Base-by-base conservation (phyloP, 331 rosid genomes). In the Stylosanthes scabra region DNA sequence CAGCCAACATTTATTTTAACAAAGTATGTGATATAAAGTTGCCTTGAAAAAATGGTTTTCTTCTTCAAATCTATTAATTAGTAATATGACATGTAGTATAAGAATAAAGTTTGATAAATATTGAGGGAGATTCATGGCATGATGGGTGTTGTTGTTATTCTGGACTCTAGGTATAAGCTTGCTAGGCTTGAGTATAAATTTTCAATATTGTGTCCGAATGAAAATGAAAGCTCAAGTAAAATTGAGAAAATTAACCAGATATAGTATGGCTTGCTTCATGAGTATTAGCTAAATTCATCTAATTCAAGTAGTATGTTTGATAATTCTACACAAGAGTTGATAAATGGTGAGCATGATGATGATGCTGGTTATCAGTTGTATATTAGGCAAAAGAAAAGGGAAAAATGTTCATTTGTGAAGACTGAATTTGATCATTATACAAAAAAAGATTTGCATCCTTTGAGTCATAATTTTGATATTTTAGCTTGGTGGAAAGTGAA, bases 401-500 rank as follows among this genome's bases (percentile, higher is more conserved):
- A 11, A 52, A 13, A 52, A 13, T 9, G 37, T 31, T 68, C 39
- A 34, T 8, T 0, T 37, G 5, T 15, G 3, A 68, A 15, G 51
- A 52, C 20, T 20, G 20, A 68, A 9, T 68, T 37, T 4, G 54
- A 55, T 55, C 13, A 7, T 55, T 68, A 69, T 44, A 37, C 6
- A 1, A 27, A 20, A 37, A 15, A 55, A 37, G 15, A 54, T 0
- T 15, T 69, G 41, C 20, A 39, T 7, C 40, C 45, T 15, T 37
- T 14, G 0, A 15, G 12, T 8, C 6, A 4, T 0, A 0, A 69
- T 55, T 40, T 69, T 69, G 54, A 69, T 20, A 55, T 55, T 42
- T 39, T 69, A 16, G 6, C 11, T 2, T 55, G 74, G 64, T 69
- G 63, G 54, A 69, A 69, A 37, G 1, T 11, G 5, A 69, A 54